phyloP scores from a whole-genome alignment of 306 rosid species.

The Sophora flavescens region DNA sequence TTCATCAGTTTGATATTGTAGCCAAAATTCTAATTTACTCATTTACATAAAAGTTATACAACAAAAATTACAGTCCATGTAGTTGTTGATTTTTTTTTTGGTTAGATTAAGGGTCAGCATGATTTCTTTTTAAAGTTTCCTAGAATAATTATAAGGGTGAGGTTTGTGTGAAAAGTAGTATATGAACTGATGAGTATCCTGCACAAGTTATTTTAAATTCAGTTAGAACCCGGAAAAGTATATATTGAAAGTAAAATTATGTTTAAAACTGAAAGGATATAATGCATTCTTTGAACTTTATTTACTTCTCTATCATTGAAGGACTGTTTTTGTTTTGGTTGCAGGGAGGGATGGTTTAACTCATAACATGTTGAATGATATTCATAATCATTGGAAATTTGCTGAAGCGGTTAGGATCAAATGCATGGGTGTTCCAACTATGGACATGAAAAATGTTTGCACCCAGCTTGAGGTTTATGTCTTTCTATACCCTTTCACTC shows the following conservation, averaged over 20 bases:
- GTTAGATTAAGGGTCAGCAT: not conserved
- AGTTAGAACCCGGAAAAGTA: no score
- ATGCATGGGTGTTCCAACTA: constrained; percentile 92
- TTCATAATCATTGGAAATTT: constrained; percentile 84
- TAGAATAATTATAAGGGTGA: not conserved
- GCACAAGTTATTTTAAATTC: no score
- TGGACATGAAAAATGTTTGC: constrained; percentile 92
- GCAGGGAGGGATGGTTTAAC: constrained; percentile 97
- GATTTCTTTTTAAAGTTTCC: no score
- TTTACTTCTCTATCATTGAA: constrained; percentile 18
- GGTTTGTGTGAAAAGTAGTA: not conserved
- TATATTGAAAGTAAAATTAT: no score
- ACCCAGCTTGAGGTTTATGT: constrained; percentile 77
- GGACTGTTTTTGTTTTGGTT: constrained; percentile 35
- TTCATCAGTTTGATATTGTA: no score
- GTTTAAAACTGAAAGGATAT: no score
- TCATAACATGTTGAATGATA: constrained; percentile 89
- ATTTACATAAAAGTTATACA: no score
- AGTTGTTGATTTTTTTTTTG: not conserved
- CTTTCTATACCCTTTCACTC: constrained; percentile 14
- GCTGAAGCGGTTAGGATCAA: constrained; percentile 87
- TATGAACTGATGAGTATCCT: not conserved
- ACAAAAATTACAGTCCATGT: not conserved
- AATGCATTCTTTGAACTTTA: constrained; percentile 1
- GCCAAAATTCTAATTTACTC: no score